Evolutionary conservation across 2,329 filamentous ascomycete genomes (phyloP), one percentile per base, ranked within the genome.

Genomic region (Diaporthe sp.): DNA sequence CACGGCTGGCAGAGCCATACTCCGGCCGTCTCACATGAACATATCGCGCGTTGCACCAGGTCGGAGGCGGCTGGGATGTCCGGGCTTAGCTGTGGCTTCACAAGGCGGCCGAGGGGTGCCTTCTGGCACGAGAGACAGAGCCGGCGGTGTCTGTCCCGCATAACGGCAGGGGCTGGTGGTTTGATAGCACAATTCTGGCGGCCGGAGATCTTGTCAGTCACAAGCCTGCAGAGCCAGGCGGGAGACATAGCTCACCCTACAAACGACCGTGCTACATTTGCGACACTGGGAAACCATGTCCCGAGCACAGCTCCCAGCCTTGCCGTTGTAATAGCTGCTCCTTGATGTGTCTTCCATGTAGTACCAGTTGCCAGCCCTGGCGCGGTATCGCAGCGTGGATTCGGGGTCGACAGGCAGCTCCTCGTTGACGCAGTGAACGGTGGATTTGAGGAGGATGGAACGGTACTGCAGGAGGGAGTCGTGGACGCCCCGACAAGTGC

Each of bases 1-100:
- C 96, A 98, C 1, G 94, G 92, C 78, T 94, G 91, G 84, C 96
- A 98, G 37, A 98, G 91, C 94, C 95, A 98, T 62, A 97, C 91
- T 6, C 90, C 89, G 7, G 57, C 76, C 13, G 83, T 83, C 2
- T 84, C 86, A 79, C 90, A 92, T 57, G 83, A 85, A 80, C 90
- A 92, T 25, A 91, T 82, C 67, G 85, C 87, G 28, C 83, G 87
- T 78, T 90, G 87, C 89, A 96, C 80, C 83, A 88, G 75, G 78
- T 90, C 84, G 81, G 90, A 82, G 84, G 85, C 81, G 84, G 92
- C 74, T 79, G 90, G 74, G 78, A 87, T 79, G 81, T 85, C 77
- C 79, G 89, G 81, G 78, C 86, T 82, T 22, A 89, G 79, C 1
- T 81, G 82, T 1, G 88, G 86, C 71, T 84, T 86, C 22, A 86